Evolutionary conservation across 768 basidiomycete species (phyloP), one percentile per base, ranked within the genome.

Genomic region (Pluteus cervinus): DNA sequence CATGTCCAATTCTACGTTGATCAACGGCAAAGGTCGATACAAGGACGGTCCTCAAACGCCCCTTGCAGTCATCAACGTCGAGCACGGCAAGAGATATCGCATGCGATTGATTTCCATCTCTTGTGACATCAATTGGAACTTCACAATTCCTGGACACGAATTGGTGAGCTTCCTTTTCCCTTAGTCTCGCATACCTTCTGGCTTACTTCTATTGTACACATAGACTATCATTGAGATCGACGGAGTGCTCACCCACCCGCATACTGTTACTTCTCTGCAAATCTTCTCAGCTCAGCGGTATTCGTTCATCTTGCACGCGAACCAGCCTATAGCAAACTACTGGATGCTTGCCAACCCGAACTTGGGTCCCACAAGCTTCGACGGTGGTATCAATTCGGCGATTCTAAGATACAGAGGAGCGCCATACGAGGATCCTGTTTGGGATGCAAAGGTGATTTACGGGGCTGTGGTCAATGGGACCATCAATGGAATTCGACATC

Each of bases 401-500:
- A 73, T 75, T 44, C 49, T 77, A 23, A 66, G 69, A 20, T 77
- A 76, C 40, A 41, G 24, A 0, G 63, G 65, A 9, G 76, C 75
- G 5, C 53, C 61, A 0, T 29, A 31, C 10, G 34, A 48, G 12
- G 69, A 77, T 22, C 76, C 75, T 2, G n/a, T n/a, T n/a, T n/a
- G n/a, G n/a, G n/a, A n/a, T n/a, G n/a, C n/a, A n/a, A n/a, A n/a
- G n/a, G n/a, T n/a, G n/a, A n/a, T n/a, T n/a, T n/a, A n/a, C n/a
- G n/a, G n/a, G n/a, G 63, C 60, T 0, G 39, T 47, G 2, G 36
- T 37, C 3, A 32, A 46, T 22, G 21, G 56, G 37, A 46, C 44
- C 17, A 10, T 28, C 46, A 20, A 37, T 39, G 40, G 37, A 11
- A 36, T 39, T 16, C n/a, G n/a, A n/a, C n/a, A n/a, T n/a, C 55